A percentile compares a stretch with the other conserved stretches of the same genome.
These are phyloP conservation scores for Psilocybe subaeruginosa DNA, from an alignment of 768 basidiomycete genomes.

Conservation along the genomic window DNA sequence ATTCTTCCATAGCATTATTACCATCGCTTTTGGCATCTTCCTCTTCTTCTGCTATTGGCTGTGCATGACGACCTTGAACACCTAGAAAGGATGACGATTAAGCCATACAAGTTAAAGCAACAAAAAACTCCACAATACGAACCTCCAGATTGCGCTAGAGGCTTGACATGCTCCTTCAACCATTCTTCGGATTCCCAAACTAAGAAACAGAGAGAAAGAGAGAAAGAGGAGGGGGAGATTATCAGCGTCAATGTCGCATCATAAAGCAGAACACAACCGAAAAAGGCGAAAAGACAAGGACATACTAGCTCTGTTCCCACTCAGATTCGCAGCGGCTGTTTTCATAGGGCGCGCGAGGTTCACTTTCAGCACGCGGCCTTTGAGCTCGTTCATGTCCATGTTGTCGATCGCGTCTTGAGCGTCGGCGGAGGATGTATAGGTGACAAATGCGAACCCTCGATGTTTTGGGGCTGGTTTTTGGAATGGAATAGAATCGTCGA, in stretches of 20 bases:
- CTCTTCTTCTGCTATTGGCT: slow-evolving; percentile 29
- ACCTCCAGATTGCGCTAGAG: slow-evolving; percentile 78
- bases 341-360: slow-evolving; percentile 88
- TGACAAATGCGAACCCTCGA: slow-evolving; percentile 93
- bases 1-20: slow-evolving; percentile 70
- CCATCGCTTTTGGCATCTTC: slow-evolving; percentile 31
- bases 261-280: neutral
- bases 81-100: slow-evolving; percentile 32
- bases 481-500: neutral
- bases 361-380: slow-evolving; percentile 76
- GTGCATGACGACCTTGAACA: slow-evolving; percentile 53
- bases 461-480: slow-evolving; percentile 66
- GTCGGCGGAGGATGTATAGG: slow-evolving; percentile 77
- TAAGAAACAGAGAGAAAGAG: slow-evolving; percentile 29
- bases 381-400: slow-evolving; percentile 93
- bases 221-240: neutral
- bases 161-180: slow-evolving; percentile 81
- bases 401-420: slow-evolving; percentile 98
- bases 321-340: slow-evolving; percentile 56
- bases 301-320: slow-evolving; percentile 78
- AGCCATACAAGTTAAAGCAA: slow-evolving; percentile 1
- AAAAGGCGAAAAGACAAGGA: slow-evolving; percentile 14
- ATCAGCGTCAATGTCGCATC: neutral
- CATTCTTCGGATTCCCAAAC: slow-evolving; percentile 98
- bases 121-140: slow-evolving; percentile 19